Conservation (phyloP, 2,329 filamentous ascomycete species). For the Colletotrichum lupini region DNA sequence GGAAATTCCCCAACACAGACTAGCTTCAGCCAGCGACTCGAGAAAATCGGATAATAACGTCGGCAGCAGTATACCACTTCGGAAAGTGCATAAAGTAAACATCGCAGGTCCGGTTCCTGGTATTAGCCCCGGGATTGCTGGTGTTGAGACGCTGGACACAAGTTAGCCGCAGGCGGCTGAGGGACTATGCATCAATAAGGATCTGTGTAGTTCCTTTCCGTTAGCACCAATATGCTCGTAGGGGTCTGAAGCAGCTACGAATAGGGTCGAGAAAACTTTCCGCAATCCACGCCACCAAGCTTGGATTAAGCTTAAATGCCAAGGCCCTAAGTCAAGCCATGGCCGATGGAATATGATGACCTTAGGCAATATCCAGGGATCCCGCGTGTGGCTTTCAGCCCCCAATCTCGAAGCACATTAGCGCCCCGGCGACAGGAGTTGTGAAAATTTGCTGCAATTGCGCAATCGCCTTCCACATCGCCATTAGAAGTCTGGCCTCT, state of each 20-base stretch:
- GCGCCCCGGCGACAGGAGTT: background rate
- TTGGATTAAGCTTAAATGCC: conserved; percentile 8
- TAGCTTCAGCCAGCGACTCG: background rate
- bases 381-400: background rate
- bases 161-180: background rate
- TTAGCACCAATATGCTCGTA: background rate
- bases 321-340: background rate
- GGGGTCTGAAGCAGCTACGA: background rate
- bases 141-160: background rate
- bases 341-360: background rate
- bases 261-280: background rate
- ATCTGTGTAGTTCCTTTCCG: background rate
- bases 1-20: background rate
- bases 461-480: background rate
- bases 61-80: too few relatives aligned
- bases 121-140: background rate
- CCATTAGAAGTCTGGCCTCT: too few relatives aligned
- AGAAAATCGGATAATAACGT: background rate
- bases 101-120: background rate
- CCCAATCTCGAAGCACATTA: background rate
- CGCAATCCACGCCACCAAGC: background rate
- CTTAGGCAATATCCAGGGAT: background rate
- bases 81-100: background rate
- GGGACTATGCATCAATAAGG: background rate
- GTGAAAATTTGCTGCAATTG: background rate